Base-by-base conservation (phyloP, 164 flowering plant genomes). In the Platanus orientalis region DNA sequence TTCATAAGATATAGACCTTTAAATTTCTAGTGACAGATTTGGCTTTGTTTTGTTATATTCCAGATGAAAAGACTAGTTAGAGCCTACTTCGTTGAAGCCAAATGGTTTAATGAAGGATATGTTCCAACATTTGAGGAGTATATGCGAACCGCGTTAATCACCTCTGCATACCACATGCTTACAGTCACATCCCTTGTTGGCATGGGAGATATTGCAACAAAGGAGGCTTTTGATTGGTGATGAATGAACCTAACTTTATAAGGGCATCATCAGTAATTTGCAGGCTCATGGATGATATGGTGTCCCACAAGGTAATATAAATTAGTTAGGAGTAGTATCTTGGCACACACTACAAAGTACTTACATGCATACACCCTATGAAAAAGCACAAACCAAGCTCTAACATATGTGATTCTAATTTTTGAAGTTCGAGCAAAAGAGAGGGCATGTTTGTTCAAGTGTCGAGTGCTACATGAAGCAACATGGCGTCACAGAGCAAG, bases 91-190 rank as follows among this genome's bases (percentile, higher is more conserved):
- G 45, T 20, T 6, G 82, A 78, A 62, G 75, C 76, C 26, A 65
- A 66, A 60, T 79, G 83, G 85, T 57, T 52, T 42, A 29, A 73
- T 17, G 40, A 63, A 13, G 53, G 61, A 10, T 45, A 69, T 20
- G 23, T 26, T 6, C 82, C 82, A 14, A 66, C 36, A 6, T 7
- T 69, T 13, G 79, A 79, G 0, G 83, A 81, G 65, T 77, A 79
- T 47, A 53, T 77, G 75, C 0, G 4, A 0, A 25, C 45, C 4
- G 73, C 79, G 16, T 4, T 51, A 1, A 44, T 62, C 0, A 45
- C 62, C 7, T 24, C 42, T 51, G 68, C 59, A 5, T 73, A 67
- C 32, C 14, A 10, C 0, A 13, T 58, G 65, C 47, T 73, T 0
- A 21, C 58, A 14, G 45, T 60, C 0, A 34, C 40, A 2, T 68